These are phyloP conservation scores for Coccinonectria pachysandricola DNA, from an alignment of 2,329 filamentous ascomycete genomes.

Conservation along the genomic window DNA sequence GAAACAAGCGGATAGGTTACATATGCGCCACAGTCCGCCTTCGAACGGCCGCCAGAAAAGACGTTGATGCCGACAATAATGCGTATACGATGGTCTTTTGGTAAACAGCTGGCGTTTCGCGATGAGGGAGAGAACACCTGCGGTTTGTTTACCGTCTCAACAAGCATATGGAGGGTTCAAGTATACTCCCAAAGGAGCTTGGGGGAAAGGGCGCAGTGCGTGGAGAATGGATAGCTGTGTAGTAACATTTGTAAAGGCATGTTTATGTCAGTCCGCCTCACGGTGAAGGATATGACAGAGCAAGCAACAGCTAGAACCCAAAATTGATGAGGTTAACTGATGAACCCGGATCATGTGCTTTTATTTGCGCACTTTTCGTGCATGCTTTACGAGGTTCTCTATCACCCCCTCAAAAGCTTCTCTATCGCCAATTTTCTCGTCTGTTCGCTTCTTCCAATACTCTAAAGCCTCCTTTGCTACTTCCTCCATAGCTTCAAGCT, in stretches of 20 bases:
- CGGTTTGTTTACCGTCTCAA: neutral
- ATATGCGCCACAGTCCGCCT: too few species aligned
- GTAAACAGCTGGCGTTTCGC: slow-evolving; percentile 17
- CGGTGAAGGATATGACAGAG: slow-evolving; percentile 12
- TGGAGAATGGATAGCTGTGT: slow-evolving; percentile 12
- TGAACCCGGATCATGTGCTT: slow-evolving; percentile 9
- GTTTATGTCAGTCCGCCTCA: slow-evolving; percentile 12
- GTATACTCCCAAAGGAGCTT: too few species aligned
- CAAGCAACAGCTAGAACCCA: slow-evolving; percentile 9
- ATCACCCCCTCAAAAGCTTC: slow-evolving; percentile 95
- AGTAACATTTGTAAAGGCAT: slow-evolving; percentile 18
- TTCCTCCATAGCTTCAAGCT: slow-evolving; percentile 58
- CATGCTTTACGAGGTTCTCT: slow-evolving; percentile 90
- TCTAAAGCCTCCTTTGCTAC: slow-evolving; percentile 68
- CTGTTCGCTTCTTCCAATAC: slow-evolving; percentile 79
- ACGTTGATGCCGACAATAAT: too few species aligned
- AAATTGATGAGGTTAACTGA: slow-evolving; percentile 10
- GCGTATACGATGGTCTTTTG: slow-evolving; percentile 15
- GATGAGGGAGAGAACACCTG: slow-evolving; percentile 7
- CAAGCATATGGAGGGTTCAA: too few species aligned
- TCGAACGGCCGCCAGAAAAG: slow-evolving; percentile 9
- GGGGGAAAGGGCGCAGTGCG: slow-evolving; percentile 6
- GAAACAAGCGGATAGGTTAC: neutral
- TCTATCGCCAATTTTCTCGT: slow-evolving; percentile 80
- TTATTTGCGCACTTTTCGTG: slow-evolving; percentile 72